Percentiles rank a stretch among this genome's conserved stretches.
These are phyloP conservation scores for Chrysochromulina parva DNA, from an alignment of 78 protist species.

Conservation along the genomic window DNA sequence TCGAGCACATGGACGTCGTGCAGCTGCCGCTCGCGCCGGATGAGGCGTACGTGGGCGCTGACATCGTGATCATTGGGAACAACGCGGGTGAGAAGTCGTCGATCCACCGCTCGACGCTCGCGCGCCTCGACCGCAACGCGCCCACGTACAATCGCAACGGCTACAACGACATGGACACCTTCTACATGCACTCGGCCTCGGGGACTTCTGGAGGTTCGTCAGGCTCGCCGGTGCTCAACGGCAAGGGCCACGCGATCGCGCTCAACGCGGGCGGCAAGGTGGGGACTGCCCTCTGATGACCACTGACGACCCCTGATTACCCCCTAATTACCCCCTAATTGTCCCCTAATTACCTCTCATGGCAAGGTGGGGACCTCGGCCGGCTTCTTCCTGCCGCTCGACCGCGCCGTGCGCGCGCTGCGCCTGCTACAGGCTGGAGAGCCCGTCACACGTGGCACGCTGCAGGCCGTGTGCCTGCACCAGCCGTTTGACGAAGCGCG, in stretches of 20 bases:
- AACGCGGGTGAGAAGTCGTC: conserved; percentile 68
- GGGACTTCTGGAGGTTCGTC: not conserved
- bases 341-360: too few species aligned
- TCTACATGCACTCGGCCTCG: conserved; percentile 20
- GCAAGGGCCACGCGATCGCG: not conserved
- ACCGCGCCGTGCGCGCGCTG: not conserved
- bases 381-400: conserved; percentile 13
- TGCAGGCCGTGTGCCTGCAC: not conserved
- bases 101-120: conserved; percentile 51
- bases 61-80: conserved; percentile 60
- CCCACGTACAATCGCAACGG: conserved; percentile 5
- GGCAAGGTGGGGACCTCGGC: not conserved
- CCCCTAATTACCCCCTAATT: too few species aligned
- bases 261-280: conserved; percentile 2
- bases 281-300: too few species aligned
- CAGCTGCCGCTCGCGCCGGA: conserved; percentile 53
- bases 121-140: conserved; percentile 57
- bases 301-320: too few species aligned
- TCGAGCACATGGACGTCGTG: conserved; percentile 40
- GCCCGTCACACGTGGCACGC: not conserved
- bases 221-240: conserved; percentile 33
- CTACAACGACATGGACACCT: conserved; percentile 62
- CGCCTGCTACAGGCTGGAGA: not conserved
- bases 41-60: conserved; percentile 39
- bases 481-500: conserved; percentile 8